These are phyloP conservation scores for Tricholoma sp. DNA, from an alignment of 768 basidiomycete genomes.

Conservation along the genomic window DNA sequence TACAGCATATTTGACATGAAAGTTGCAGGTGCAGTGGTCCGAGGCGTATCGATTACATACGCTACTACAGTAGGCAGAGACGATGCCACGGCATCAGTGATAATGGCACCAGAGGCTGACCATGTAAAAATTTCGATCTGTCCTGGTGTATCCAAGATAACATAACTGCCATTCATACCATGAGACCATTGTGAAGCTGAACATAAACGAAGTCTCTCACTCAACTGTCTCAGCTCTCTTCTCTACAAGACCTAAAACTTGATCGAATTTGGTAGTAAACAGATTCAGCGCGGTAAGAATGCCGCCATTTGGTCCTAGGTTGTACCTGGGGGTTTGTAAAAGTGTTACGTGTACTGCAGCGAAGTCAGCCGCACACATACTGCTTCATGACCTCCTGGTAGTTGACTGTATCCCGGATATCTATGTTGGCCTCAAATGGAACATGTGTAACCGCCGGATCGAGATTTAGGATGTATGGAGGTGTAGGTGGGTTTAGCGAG, in stretches of 20 bases:
- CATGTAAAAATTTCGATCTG: conserved; percentile 99
- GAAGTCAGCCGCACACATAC: conserved; percentile 50
- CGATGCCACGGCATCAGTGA: conserved; percentile 94
- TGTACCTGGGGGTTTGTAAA: conserved; percentile 53
- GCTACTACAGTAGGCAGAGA: conserved; percentile 92
- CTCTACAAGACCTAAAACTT: conserved; percentile 88
- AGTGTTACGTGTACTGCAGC: conserved; percentile 13
- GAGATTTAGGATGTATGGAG: conserved; percentile 95
- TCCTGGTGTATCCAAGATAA: conserved; percentile 95
- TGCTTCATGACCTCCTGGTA: conserved; percentile 99
- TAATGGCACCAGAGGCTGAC: conserved; percentile 98
- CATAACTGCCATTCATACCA: conserved; percentile 51
- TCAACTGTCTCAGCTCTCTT: conserved; percentile 85
- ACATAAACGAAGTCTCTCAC: conserved; percentile 41
- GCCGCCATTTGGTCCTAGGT: conserved; percentile 96
- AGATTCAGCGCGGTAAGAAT: conserved; percentile 95
- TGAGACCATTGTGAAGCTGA: neutral
- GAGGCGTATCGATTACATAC: conserved; percentile 95
- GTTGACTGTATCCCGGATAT: conserved; percentile 96
- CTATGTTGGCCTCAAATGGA: conserved; percentile 95
- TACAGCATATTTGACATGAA: conserved; percentile 99
- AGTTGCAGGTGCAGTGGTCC: conserved; percentile 90
- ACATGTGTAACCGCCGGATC: conserved; percentile 92
- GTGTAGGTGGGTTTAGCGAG: conserved; percentile 51
- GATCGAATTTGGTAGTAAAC: conserved; percentile 99